Evolutionary conservation across 805 yeast species (phyloP), one percentile per base, ranked within the genome.

Genomic region (Starmerella kuoi): DNA sequence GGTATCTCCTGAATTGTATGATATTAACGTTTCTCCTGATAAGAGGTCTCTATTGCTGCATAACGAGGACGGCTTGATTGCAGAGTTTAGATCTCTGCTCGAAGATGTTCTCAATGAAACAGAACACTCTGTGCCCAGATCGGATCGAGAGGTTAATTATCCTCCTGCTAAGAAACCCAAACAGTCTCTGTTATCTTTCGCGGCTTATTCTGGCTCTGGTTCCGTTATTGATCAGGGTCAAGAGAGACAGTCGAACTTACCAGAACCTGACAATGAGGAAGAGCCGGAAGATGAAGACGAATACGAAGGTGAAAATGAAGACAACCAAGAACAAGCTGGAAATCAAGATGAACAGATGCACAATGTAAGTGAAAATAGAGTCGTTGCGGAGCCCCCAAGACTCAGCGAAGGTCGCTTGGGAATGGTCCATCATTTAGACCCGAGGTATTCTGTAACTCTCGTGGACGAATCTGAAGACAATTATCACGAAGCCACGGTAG

Each of bases 1-100:
- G 12, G 56, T 84, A 5, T 68, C 71, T 31, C 66, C 80, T 0
- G 18, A 37, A 8, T 37, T 38, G 17, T 58, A 59, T n/a, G 98
- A 91, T 61, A 68, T 91, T 17, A 91, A 91, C 59, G 81, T 91
- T 1, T 78, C 95, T 0, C 97, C 98, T 0, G 96, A 91, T 58
- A 91, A 91, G 57, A 66, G 88, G 40, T 72, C 76, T 2, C 67
- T 87, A 2, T 56, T 82, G 53, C 56, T 86, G 2, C 85, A 78
- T 45, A 67, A 76, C 47, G 96, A 87, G 58, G 57, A 60, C 3
- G 57, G 62, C n/a, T 56, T 87, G 1, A 50, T 80, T 4, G 80
- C 77, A 26, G 61, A 62, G 1, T 48, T 88, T 4, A 65, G 74
- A 40, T 71, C 66, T n/a, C 58, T 64, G n/a, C 52, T 87, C 15